Evolutionary conservation across 2,329 filamentous ascomycete genomes (phyloP).

Genomic region (Fusarium algeriense): DNA sequence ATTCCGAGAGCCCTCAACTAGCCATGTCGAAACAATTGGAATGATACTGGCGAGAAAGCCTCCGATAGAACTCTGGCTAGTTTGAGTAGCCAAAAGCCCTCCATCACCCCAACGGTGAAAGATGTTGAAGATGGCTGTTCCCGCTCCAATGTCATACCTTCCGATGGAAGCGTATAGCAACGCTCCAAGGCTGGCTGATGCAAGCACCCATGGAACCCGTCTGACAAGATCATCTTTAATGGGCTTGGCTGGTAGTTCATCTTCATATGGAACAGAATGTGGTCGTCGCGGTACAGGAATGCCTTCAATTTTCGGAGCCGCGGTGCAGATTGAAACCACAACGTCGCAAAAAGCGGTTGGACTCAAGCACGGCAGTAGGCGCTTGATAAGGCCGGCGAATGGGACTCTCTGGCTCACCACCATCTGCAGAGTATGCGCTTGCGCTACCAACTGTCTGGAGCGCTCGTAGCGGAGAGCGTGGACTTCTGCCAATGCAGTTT

Average conservation of each 20-base stretch:
- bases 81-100: neutral
- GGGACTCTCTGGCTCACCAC: neutral
- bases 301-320: neutral
- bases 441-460: neutral
- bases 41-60: neutral
- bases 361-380: accelerated
- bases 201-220: neutral
- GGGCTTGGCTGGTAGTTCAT: neutral
- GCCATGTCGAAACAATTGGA: accelerated
- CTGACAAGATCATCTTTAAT: neutral
- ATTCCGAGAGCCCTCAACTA: neutral
- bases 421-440: neutral
- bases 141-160: accelerated
- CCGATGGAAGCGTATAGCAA: neutral
- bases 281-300: neutral
- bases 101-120: neutral
- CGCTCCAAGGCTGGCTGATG: neutral
- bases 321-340: neutral
- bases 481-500: neutral
- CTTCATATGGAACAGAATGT: neutral
- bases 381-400: neutral
- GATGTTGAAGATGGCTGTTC: accelerated
- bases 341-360: neutral
- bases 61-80: accelerated
- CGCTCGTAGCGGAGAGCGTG: neutral